Base-by-base conservation (phyloP, 2,329 filamentous ascomycete species). In the Beauveria pseudobassiana region DNA sequence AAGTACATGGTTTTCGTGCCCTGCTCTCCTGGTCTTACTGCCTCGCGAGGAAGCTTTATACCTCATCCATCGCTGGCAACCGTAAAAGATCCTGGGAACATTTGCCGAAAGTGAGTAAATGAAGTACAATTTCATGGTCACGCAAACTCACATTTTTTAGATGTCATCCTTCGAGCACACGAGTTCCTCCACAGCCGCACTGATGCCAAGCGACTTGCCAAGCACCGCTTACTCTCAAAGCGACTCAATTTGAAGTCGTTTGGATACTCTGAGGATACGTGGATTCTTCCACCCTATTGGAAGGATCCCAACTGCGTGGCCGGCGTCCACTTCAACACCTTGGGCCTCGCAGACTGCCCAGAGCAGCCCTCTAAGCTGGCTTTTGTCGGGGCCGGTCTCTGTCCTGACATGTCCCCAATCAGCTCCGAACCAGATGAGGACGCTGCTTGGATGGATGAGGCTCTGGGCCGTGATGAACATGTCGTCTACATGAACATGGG, bases 401-500 rank as follows among this genome's bases (percentile, higher is more conserved):
- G 54, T 12, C 54, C 54, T 1, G 54, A 57, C 38, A 46, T 57
- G 18, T 57, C 54, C 5, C 42, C 24, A 1, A 26, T 4, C 24
- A 22, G 24, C 26, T 52, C 30, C 2, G 43, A 34, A 20, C 18
- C 10, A 4, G 54, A 57, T 14, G 22, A 46, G 16, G 54, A 57
- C 26, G n/a, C 48, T 10, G 24, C 26, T 16, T 57, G 54, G 54
- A 57, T 57, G 42, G 42, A 57, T 18, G 26, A 57, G n/a, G 54
- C 54, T 34, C 24, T 46, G 26, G 12, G 20, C 1, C n/a, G 8
- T 10, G 42, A 38, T 0, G 54, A 48, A 1, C 1, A 45, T 3
- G 54, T 57, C 2, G 54, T 57, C 26, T 57, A 57, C 42, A 57
- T 57, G 43, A 57, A 57, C 42, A 57, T 57, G 54, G 54, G 54